Percentiles rank a stretch among this genome's conserved stretches.
Evolutionary conservation across 441 rosid genomes (phyloP).

Genomic region (Lepidium campestre): DNA sequence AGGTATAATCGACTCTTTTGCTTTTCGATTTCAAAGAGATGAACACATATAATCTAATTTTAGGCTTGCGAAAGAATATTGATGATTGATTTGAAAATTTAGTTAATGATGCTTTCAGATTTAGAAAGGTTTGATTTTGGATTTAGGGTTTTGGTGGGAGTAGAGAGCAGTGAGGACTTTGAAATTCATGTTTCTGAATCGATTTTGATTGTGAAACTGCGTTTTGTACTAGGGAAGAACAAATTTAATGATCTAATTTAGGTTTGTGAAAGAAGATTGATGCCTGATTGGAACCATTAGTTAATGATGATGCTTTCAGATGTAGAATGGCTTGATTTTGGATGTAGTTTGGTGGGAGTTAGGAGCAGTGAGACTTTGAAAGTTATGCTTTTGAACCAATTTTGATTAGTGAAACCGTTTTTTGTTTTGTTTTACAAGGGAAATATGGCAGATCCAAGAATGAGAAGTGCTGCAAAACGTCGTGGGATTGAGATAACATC

Average conservation of each 20-base stretch:
- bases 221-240: neutral
- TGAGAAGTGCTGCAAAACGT: slow-evolving; percentile 76
- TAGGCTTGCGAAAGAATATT: neutral
- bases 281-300: neutral
- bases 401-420: neutral
- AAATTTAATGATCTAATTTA: neutral
- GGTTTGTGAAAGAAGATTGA: too few relatives aligned
- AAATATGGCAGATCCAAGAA: slow-evolving; percentile 85
- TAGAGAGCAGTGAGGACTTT: neutral
- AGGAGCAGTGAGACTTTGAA: neutral
- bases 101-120: neutral
- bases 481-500: slow-evolving; percentile 89
- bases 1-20: slow-evolving; percentile 37
- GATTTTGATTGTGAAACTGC: neutral
- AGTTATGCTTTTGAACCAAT: neutral
- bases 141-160: neutral
- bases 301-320: neutral
- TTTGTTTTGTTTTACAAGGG: slow-evolving; percentile 41
- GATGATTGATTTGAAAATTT: neutral
- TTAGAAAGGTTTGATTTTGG: neutral
- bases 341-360: neutral
- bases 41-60: neutral
- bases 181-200: neutral
- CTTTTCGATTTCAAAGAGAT: neutral
- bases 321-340: neutral